Base-by-base conservation (phyloP, 768 basidiomycete species). In the Boletus patriciae region DNA sequence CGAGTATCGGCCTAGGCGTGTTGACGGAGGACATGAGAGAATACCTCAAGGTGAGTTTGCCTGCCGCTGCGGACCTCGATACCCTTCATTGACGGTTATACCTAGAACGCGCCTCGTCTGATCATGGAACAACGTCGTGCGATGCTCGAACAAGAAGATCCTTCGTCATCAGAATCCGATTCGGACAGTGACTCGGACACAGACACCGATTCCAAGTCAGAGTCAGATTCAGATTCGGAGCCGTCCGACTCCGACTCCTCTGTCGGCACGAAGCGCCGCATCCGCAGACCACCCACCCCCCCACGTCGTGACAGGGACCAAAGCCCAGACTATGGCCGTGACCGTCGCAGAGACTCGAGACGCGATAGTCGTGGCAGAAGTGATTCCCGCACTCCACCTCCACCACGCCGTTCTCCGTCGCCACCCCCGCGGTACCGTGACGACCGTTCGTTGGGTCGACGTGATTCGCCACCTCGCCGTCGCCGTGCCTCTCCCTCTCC, bases 1-100 rank as follows among this genome's bases (percentile, higher is more conserved):
- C 97, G 7, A 93, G 90, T 65, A 87, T 99, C 62, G 93, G 93
- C 0, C 68, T 98, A 57, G 97, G 97, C 53, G 80, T 82, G 23
- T 70, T 98, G 58, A 99, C 97, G 1, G 95, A 98, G 73, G 90
- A 90, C 31, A 98, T 98, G 97, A 82, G 97, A 70, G 94, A 95
- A 69, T 95, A 93, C 68, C 77, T 99, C 58, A 93, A 96, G 79
- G 92, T 90, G 62, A 44, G 82, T 77, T 58, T 64, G 21, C 50
- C 19, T 44, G 33, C n/a, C 27, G 21, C 25, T 23, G 6, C 16
- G 16, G 10, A 18, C 25, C 18, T 52, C 12, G 42, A 27, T 13
- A 8, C 3, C 21, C 36, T 55, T 50, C 16, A 21, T 54, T 41
- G 46, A 59, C 64, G 43, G 58, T 21, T 33, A n/a, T 33, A 42